Evolutionary conservation across 2,329 filamentous ascomycete genomes (phyloP), one percentile per base, ranked within the genome.

Genomic region (Microdochium bolleyi): DNA sequence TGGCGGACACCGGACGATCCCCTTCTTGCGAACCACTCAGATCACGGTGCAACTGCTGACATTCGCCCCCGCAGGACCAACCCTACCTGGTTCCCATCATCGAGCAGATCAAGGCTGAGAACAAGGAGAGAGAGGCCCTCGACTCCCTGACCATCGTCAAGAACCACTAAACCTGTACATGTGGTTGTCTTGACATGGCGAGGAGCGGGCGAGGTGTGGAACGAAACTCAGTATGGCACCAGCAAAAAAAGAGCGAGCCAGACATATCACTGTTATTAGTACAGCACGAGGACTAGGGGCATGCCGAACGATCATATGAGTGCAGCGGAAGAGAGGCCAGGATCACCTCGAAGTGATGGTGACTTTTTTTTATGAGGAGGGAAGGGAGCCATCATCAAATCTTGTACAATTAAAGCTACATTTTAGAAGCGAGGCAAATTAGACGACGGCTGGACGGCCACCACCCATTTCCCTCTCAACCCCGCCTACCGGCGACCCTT

Each of bases 11-110:
- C 27, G 27, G 11, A 11, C 27, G 27, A 30, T 30, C 27, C 11
- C 11, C 5, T 30, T 5, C 11, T 5, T 11, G 11, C 41, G 41
- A 19, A 19, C n/a, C 41, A 24, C 9, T 46, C 30, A 51, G 13
- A 27, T 34, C 3, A n/a, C 22, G 25, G 25, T 21, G 49, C 30
- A 53, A 24, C 34, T 38, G 50, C 56, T 57, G 53, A 61, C 51
- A 49, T 46, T 49, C 24, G 16, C 25, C 19, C 16, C 37, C 48
- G 56, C 56, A 79, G 74, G 80, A 84, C 60, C 62, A 68, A 34
- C 75, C 75, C 27, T 83, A 84, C 71, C 74, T 84, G 48, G 61
- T 65, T 58, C 76, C 73, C 56, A 69, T 83, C 59, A 73, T 83
- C 61, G 67, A 73, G 58, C 66, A 80, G 66, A 68, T 83, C 64